Percentiles rank a stretch among this genome's conserved stretches.
These are phyloP conservation scores for Trichophyton equinum DNA, from an alignment of 2,329 filamentous ascomycete genomes.

Conservation along the genomic window DNA sequence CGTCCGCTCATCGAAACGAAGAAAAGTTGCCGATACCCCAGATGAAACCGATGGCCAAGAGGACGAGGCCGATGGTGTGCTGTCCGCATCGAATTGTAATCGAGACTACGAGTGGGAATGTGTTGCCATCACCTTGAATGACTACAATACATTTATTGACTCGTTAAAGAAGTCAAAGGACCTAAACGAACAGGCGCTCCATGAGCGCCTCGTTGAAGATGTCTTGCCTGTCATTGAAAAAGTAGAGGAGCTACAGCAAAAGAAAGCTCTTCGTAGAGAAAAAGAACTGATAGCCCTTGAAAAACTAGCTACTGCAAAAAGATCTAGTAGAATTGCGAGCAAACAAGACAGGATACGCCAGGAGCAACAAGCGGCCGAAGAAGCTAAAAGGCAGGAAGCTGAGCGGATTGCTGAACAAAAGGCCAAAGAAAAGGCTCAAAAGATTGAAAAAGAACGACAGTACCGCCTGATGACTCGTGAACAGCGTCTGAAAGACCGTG, in stretches of 20 bases:
- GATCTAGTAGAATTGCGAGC: slow-evolving; percentile 76
- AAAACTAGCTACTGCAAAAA: slow-evolving; percentile 84
- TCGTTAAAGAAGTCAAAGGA: slow-evolving; percentile 65
- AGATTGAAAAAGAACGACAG: slow-evolving; percentile 62
- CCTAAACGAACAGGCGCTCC: slow-evolving; percentile 68
- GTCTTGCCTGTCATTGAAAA: slow-evolving; percentile 76
- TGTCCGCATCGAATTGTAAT: slow-evolving; percentile 9
- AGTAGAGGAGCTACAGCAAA: slow-evolving; percentile 53
- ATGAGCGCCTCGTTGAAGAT: slow-evolving; percentile 59
- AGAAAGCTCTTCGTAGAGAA: slow-evolving; percentile 61
- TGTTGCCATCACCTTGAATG: slow-evolving; percentile 64
- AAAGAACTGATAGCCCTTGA: slow-evolving; percentile 70
- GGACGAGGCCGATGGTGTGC: slow-evolving; percentile 24
- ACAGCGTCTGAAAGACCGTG: slow-evolving; percentile 72
- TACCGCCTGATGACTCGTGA: slow-evolving; percentile 72
- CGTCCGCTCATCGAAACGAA: slow-evolving; percentile 58
- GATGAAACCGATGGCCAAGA: slow-evolving; percentile 34
- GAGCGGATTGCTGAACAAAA: slow-evolving; percentile 52
- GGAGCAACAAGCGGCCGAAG: slow-evolving; percentile 58
- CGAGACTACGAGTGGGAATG: slow-evolving; percentile 82
- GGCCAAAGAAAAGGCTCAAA: slow-evolving; percentile 47
- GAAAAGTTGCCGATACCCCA: slow-evolving; percentile 39
- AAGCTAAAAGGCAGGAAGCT: slow-evolving; percentile 50
- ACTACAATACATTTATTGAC: slow-evolving; percentile 60
- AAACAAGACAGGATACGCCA: slow-evolving; percentile 67